Percentiles rank a stretch among this genome's conserved stretches.
phyloP scores from a whole-genome alignment of 2,329 filamentous ascomycete species.

The Metarhizium anisopliae region DNA sequence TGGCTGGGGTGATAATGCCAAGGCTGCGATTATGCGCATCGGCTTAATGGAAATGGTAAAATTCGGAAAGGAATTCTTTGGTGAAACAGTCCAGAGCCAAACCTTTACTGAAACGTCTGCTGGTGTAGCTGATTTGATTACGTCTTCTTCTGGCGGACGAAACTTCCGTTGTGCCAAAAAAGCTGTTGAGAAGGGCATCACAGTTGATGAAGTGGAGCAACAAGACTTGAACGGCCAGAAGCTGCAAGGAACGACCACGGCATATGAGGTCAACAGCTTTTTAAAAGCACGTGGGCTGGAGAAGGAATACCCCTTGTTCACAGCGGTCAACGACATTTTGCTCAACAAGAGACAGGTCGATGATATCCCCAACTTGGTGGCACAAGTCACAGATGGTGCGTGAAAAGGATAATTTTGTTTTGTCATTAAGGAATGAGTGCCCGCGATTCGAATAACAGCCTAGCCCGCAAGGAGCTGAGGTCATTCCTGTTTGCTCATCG shows the following conservation, averaged over 20 bases:
- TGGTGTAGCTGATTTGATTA: constrained; percentile 92
- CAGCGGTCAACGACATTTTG: constrained; percentile 73
- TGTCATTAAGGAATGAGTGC: not conserved
- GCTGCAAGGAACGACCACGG: constrained; percentile 87
- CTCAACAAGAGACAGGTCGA: constrained; percentile 68
- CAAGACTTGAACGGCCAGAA: constrained; percentile 93
- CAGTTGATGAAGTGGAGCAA: constrained; percentile 80
- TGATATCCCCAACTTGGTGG: constrained; percentile 67
- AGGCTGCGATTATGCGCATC: constrained; percentile 96
- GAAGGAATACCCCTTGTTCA: constrained; percentile 84
- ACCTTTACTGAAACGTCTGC: constrained; percentile 98
- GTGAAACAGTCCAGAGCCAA: constrained; percentile 64
- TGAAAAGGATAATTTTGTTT: not conserved
- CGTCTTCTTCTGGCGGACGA: constrained; percentile 80
- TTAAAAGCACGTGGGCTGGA: constrained; percentile 70
- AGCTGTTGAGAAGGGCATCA: constrained; percentile 68
- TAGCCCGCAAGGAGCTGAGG: not conserved
- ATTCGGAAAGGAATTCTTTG: constrained; percentile 91
- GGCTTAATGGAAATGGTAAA: constrained; percentile 94
- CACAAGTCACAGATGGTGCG: constrained; percentile 8
- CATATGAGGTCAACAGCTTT: constrained; percentile 84
- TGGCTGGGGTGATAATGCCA: constrained; percentile 97
- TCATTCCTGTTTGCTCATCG: not conserved
- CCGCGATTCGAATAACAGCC: not conserved
- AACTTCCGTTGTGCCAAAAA: constrained; percentile 93